These are phyloP conservation scores for Thamnidium elegans DNA, from an alignment of 192 early-diverging fungal species.

Conservation along the genomic window DNA sequence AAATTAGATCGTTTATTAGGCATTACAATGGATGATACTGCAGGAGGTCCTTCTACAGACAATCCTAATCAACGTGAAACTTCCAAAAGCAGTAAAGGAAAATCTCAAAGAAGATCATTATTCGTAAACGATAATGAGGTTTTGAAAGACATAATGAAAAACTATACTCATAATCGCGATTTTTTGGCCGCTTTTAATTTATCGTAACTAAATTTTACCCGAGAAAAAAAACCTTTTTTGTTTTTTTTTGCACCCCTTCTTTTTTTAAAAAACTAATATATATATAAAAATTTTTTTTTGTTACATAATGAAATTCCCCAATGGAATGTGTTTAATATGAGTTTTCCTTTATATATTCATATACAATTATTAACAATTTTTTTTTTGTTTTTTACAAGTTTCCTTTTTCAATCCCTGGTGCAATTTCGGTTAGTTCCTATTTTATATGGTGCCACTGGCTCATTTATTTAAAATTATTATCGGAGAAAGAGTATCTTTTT, in stretches of 20 bases:
- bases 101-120: constrained; percentile 28
- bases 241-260: not conserved
- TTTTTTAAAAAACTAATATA: not conserved
- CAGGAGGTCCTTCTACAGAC: not conserved
- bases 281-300: too few species aligned
- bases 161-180: constrained; percentile 32
- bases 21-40: constrained; percentile 21
- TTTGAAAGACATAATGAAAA: constrained; percentile 38
- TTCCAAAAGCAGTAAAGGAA: too few species aligned
- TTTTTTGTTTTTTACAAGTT: too few species aligned
- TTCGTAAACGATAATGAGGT: constrained; percentile 40
- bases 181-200: constrained; percentile 37
- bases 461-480: too few species aligned
- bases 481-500: too few species aligned
- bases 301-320: too few species aligned
- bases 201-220: not conserved
- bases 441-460: too few species aligned
- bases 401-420: too few species aligned
- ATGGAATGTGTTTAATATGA: too few species aligned
- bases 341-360: too few species aligned
- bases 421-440: too few species aligned
- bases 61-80: not conserved
- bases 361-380: too few species aligned
- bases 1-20: constrained; percentile 57
- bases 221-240: not conserved